Evolutionary conservation across 2,329 filamentous ascomycete genomes (phyloP).

Genomic region (Microdochium paspali): DNA sequence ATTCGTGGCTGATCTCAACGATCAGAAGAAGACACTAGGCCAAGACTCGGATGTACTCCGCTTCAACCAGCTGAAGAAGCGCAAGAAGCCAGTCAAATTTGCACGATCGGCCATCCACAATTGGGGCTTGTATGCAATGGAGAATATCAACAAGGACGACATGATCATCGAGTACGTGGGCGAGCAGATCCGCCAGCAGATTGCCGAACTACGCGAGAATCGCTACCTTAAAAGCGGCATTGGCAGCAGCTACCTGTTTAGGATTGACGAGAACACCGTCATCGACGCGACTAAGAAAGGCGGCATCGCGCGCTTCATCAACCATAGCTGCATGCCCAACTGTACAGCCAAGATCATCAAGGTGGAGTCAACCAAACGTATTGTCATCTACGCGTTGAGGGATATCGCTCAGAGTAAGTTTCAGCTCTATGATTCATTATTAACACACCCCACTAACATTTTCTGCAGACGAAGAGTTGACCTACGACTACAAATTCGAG

Average conservation of each 20-base stretch:
- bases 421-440: neutral
- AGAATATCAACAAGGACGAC: conserved; percentile 93
- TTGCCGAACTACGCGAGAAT: conserved; percentile 90
- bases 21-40: conserved; percentile 79
- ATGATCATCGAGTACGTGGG: conserved; percentile 99
- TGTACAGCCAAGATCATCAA: conserved; percentile 99
- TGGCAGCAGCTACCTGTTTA: conserved; percentile 93
- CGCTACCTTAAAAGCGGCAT: conserved; percentile 94
- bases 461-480: conserved; percentile 84
- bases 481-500: conserved; percentile 99
- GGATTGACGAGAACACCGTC: conserved; percentile 95
- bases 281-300: conserved; percentile 98
- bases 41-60: conserved; percentile 84
- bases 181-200: conserved; percentile 92
- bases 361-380: conserved; percentile 93
- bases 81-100: conserved; percentile 98
- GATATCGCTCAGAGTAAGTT: conserved; percentile 89
- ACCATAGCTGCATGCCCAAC: conserved; percentile 95
- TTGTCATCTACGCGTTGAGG: conserved; percentile 95
- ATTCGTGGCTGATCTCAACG: conserved; percentile 87
- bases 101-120: conserved; percentile 97
- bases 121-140: conserved; percentile 96
- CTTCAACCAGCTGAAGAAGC: conserved; percentile 98
- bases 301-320: conserved; percentile 96
- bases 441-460: conserved; percentile 12